Evolutionary conservation across 2,329 filamentous ascomycete genomes (phyloP), one percentile per base, ranked within the genome.

Genomic region (Penicillium brevicompactum): DNA sequence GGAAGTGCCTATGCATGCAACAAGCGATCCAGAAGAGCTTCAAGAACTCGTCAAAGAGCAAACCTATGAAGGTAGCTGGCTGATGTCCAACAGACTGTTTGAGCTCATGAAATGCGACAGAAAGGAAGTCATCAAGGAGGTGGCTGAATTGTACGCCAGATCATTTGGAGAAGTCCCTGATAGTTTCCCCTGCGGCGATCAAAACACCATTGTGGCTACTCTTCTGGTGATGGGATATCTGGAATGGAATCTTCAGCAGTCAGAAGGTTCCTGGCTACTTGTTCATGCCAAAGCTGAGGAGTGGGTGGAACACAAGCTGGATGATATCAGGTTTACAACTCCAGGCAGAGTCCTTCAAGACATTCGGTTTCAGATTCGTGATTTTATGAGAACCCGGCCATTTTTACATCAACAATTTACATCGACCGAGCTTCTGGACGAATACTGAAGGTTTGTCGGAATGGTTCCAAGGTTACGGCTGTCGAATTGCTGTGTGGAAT

Each of bases 31-130:
- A 22, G 3, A 30, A 8, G 18, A 11, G 16, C 2, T 40, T 14
- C 68, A 78, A 11, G 60, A 59, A 0, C 64, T 89, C 2, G 82
- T 87, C 4, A 62, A 62, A 0, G 70, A 84, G 3, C 87, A 89
- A 67, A 71, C 71, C 0, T 87, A 85, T 57, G 72, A 80, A 1
- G 85, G 85, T 0, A 76, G 66, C 14, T 87, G 84, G 84, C 45
- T 53, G 0, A 78, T 72, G 69, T 69, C 55, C 0, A 16, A 60
- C 0, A 45, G 59, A 3, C 37, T 72, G 3, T 65, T 70, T 21
- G 27, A 45, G 3, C 16, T 68, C 4, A 30, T 72, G 6, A 61
- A 56, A 0, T 31, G 56, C 6, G 43, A 53, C 22, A 30, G 40
- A 37, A 11, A 13, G 3, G n/a, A 46, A 2, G 32, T 37, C 10